Percentiles rank a stretch among this genome's conserved stretches.
phyloP scores from a whole-genome alignment of 192 early-diverging fungal species.

The Gryganskiella cystojenkinii region DNA sequence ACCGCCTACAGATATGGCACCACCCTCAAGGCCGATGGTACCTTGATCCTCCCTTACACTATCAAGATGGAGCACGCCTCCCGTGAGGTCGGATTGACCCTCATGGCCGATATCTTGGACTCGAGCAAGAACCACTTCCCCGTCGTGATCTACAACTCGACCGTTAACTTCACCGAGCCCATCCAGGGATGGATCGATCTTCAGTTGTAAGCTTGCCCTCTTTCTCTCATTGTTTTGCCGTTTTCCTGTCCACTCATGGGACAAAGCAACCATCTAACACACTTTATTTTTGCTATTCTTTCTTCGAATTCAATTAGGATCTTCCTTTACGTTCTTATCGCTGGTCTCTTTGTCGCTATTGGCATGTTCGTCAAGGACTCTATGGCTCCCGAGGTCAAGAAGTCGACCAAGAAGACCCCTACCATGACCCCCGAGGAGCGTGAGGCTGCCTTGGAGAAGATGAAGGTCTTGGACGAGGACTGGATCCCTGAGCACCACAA shows the following conservation, averaged over 20 bases:
- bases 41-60: conserved; percentile 44
- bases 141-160: conserved; percentile 47
- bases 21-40: conserved; percentile 43
- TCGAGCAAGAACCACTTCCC: conserved; percentile 50
- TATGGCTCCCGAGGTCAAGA: conserved; percentile 37
- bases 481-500: conserved; percentile 57
- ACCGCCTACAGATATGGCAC: conserved; percentile 47
- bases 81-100: conserved; percentile 47
- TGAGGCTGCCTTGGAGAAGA: conserved; percentile 49
- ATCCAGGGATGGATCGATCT: conserved; percentile 47
- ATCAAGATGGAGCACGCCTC: conserved; percentile 47
- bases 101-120: conserved; percentile 48
- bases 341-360: conserved; percentile 40
- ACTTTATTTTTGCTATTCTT: not conserved
- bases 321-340: conserved; percentile 49
- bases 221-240: not conserved
- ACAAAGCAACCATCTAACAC: not conserved
- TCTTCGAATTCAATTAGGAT: conserved; percentile 11
- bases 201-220: conserved; percentile 48
- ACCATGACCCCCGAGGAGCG: conserved; percentile 51
- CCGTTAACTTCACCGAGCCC: conserved; percentile 49
- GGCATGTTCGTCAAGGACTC: conserved; percentile 49
- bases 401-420: conserved; percentile 38
- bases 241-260: not conserved
- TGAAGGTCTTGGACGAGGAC: conserved; percentile 51